These are phyloP conservation scores for Parafenestella ontariensis DNA, from an alignment of 2,329 filamentous ascomycete species.

Conservation along the genomic window DNA sequence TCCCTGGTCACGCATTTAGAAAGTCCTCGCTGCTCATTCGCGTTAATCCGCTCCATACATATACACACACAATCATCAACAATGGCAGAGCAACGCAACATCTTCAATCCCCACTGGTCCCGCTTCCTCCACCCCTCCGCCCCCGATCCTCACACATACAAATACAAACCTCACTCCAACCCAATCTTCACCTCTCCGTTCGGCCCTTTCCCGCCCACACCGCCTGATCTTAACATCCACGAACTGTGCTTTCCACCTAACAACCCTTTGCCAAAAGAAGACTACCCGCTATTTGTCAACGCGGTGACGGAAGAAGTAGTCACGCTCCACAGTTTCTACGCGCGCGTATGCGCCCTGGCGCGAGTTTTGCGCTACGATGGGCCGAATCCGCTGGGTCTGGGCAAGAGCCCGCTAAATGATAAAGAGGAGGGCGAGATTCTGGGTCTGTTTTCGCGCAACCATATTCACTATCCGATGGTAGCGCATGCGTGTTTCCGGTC, in stretches of 20 bases:
- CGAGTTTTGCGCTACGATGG: conserved; percentile 36
- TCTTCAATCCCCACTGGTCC: conserved; percentile 36
- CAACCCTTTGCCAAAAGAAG: conserved; percentile 29
- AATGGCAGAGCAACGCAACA: conserved; percentile 26
- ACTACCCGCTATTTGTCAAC: conserved; percentile 42
- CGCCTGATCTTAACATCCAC: conserved; percentile 39
- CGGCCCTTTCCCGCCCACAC: conserved; percentile 35
- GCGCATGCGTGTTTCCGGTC: conserved; percentile 41
- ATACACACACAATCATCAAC: neutral
- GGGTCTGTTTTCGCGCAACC: conserved; percentile 36
- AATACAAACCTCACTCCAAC: conserved; percentile 24
- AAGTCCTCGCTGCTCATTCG: neutral
- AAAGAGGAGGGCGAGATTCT: conserved; percentile 39
- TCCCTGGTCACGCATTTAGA: too few species aligned
- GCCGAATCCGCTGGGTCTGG: conserved; percentile 31
- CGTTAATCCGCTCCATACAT: too few species aligned
- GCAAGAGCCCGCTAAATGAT: conserved; percentile 29
- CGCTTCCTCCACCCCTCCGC: conserved; percentile 31
- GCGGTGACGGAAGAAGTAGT: conserved; percentile 31
- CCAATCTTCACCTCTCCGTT: conserved; percentile 35
- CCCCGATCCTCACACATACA: conserved; percentile 29
- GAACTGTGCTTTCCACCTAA: conserved; percentile 38
- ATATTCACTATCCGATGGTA: conserved; percentile 41
- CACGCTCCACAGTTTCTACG: conserved; percentile 39
- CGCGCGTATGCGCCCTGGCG: conserved; percentile 32